Evolutionary conservation across 192 early-diverging fungal genomes (phyloP).

Genomic region (Podila verticillata): DNA sequence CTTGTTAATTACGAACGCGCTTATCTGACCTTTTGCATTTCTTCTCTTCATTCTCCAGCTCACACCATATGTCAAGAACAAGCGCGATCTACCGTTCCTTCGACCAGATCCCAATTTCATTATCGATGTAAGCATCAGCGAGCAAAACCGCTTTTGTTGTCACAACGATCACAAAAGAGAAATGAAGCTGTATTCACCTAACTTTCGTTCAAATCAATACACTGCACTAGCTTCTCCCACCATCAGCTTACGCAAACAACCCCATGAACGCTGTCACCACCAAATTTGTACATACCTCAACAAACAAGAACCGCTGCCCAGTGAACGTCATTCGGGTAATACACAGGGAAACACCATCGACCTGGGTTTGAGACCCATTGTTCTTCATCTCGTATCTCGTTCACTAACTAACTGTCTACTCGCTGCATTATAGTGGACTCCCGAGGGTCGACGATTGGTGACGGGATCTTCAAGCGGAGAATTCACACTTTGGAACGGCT

Average conservation of each 20-base stretch:
- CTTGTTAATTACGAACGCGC: slow-evolving; percentile 40
- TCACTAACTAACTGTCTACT: background rate
- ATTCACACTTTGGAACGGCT: slow-evolving; percentile 97
- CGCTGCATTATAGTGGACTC: slow-evolving; percentile 80
- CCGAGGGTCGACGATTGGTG: slow-evolving; percentile 92
- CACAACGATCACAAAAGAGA: too few species aligned
- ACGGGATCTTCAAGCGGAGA: slow-evolving; percentile 95
- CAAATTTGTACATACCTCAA: slow-evolving; percentile 91
- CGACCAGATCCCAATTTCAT: slow-evolving; percentile 81
- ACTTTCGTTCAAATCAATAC: slow-evolving; percentile 7
- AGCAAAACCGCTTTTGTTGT: slow-evolving; percentile 3
- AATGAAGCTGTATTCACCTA: background rate
- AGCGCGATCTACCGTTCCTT: slow-evolving; percentile 65
- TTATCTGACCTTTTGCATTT: slow-evolving; percentile 49
- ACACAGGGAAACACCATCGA: background rate
- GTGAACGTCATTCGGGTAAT: slow-evolving; percentile 88
- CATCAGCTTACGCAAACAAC: slow-evolving; percentile 73
- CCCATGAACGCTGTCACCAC: slow-evolving; percentile 79
- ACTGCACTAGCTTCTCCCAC: slow-evolving; percentile 67
- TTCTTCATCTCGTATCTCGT: background rate
- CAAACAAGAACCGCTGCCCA: slow-evolving; percentile 92
- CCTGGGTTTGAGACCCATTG: background rate
- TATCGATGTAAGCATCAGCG: slow-evolving; percentile 65
- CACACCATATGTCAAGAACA: slow-evolving; percentile 51
- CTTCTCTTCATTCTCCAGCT: slow-evolving; percentile 1